Evolutionary conservation across 1,139 yeast species (phyloP).

Genomic region (Protomyces pachydermus): DNA sequence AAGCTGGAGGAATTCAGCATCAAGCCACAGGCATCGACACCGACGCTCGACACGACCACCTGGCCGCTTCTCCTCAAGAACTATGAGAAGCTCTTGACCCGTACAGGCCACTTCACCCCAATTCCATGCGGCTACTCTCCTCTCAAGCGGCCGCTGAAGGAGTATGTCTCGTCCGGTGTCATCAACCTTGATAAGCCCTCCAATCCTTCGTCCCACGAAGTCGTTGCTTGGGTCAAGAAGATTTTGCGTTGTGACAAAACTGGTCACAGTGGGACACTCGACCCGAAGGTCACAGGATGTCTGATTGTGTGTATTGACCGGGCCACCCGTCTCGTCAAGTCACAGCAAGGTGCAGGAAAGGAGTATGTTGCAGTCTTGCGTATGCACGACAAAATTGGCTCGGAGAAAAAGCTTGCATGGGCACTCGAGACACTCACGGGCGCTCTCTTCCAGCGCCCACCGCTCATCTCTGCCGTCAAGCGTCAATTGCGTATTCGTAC

Average conservation of each 20-base stretch:
- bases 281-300: slow-evolving; percentile 98
- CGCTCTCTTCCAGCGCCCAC: slow-evolving; percentile 98
- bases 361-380: slow-evolving; percentile 97
- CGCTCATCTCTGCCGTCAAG: slow-evolving; percentile 96
- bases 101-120: slow-evolving; percentile 49
- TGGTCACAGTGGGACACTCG: slow-evolving; percentile 98
- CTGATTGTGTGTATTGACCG: slow-evolving; percentile 95
- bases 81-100: slow-evolving; percentile 86
- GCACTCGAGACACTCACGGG: slow-evolving; percentile 92
- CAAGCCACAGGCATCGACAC: slow-evolving; percentile 76
- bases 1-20: slow-evolving; percentile 47
- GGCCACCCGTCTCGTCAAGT: slow-evolving; percentile 95
- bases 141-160: slow-evolving; percentile 83
- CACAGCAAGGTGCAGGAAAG: slow-evolving; percentile 99
- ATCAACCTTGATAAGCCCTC: slow-evolving; percentile 96
- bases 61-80: slow-evolving; percentile 95
- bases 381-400: slow-evolving; percentile 86
- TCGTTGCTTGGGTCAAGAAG: slow-evolving; percentile 98
- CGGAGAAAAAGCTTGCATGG: slow-evolving; percentile 83
- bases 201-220: slow-evolving; percentile 76
- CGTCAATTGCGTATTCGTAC: slow-evolving; percentile 98
- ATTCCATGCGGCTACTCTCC: slow-evolving; percentile 75
- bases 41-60: slow-evolving; percentile 79
- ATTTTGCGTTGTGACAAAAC: slow-evolving; percentile 86
- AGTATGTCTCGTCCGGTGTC: slow-evolving; percentile 89